These are phyloP conservation scores for Coffea humblotiana DNA, from an alignment of 305 asterid genomes.

Conservation along the genomic window DNA sequence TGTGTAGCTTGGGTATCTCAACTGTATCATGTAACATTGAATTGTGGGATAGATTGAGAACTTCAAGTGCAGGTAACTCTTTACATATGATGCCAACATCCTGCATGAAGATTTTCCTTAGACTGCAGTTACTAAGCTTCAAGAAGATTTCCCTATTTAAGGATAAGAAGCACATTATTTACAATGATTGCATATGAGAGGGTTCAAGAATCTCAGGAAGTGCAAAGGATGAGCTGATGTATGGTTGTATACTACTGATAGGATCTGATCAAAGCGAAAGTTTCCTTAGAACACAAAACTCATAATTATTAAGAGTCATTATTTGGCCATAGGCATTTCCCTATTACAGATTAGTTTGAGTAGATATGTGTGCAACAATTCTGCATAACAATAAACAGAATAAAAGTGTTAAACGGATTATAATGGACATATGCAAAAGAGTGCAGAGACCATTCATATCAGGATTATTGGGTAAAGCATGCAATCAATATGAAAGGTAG, in stretches of 20 bases:
- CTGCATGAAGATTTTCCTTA: conserved; percentile 38
- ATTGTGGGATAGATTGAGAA: conserved; percentile 73
- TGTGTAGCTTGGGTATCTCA: conserved; percentile 52
- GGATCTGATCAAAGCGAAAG: neutral
- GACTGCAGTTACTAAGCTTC: conserved; percentile 12
- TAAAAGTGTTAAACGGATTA: neutral
- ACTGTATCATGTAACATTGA: conserved; percentile 51
- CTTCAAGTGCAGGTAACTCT: conserved; percentile 66
- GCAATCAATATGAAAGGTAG: neutral
- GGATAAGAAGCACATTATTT: neutral
- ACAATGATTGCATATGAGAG: neutral
- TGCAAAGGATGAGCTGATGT: neutral
- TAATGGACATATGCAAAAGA: neutral
- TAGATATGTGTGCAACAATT: neutral
- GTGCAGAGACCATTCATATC: neutral
- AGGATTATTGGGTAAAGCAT: neutral
- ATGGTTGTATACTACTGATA: neutral
- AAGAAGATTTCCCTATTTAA: neutral
- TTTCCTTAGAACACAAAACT: neutral
- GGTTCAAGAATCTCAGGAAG: neutral
- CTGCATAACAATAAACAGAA: neutral
- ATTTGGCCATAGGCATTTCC: neutral
- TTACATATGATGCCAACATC: conserved; percentile 70
- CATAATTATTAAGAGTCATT: neutral
- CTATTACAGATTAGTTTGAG: neutral